phyloP scores from a whole-genome alignment of 805 yeast genomes.

The Starmerella gropengiesseri region DNA sequence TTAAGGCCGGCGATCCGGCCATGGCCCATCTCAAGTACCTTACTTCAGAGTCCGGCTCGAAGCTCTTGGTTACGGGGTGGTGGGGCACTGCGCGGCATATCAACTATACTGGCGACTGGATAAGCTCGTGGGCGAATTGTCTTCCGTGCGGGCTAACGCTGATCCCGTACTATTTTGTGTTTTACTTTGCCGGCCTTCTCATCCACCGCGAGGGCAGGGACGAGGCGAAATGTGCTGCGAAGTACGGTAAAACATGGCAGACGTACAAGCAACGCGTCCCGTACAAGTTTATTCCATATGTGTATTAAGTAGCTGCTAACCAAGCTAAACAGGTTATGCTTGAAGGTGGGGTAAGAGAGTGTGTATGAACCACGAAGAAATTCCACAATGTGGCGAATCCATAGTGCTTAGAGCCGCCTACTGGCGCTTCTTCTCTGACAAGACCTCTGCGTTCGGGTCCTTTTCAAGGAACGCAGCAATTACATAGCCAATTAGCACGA shows the following conservation, averaged over 20 bases:
- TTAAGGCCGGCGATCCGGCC: slow-evolving; percentile 63
- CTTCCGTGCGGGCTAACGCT: slow-evolving; percentile 75
- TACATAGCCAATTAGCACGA: slow-evolving; percentile 56
- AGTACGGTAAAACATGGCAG: slow-evolving; percentile 80
- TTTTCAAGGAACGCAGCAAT: slow-evolving; percentile 64
- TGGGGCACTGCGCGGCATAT: slow-evolving; percentile 90
- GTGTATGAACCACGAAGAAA: no score
- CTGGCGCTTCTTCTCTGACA: slow-evolving; percentile 15
- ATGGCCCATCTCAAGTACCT: slow-evolving; percentile 56
- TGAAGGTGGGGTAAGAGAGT: no score
- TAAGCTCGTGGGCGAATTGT: slow-evolving; percentile 86
- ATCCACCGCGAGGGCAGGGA: slow-evolving; percentile 86
- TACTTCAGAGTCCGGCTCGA: slow-evolving; percentile 65
- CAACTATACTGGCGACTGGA: slow-evolving; percentile 92
- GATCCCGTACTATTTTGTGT: slow-evolving; percentile 74
- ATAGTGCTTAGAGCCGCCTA: not conserved
- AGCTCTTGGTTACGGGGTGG: slow-evolving; percentile 83
- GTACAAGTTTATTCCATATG: slow-evolving; percentile 78
- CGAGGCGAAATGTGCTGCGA: slow-evolving; percentile 76
- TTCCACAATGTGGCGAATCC: no score
- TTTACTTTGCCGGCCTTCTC: slow-evolving; percentile 71
- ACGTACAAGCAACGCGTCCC: slow-evolving; percentile 75
- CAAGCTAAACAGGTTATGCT: no score
- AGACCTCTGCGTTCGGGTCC: not conserved
- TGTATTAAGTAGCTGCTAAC: no score